Percentiles rank a stretch among this genome's conserved stretches.
These are phyloP conservation scores for Forsythia viridissima DNA, from an alignment of 257 asterid genomes.

Conservation along the genomic window DNA sequence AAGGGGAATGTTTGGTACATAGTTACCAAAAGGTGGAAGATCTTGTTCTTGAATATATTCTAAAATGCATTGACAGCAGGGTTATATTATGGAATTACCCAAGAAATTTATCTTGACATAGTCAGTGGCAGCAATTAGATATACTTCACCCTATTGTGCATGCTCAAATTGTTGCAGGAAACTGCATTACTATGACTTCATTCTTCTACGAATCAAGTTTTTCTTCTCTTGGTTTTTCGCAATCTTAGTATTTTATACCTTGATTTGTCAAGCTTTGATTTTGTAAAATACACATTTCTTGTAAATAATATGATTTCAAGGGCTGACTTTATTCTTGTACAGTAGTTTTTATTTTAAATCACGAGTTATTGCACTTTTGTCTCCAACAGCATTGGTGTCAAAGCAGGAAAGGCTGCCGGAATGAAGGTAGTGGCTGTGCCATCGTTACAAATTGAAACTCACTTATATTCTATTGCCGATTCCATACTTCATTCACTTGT, in stretches of 20 bases:
- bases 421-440: constrained; percentile 93
- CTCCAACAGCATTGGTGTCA: constrained; percentile 75
- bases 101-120: no score
- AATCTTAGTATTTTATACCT: not conserved
- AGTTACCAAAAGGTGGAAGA: not conserved
- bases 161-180: not conserved
- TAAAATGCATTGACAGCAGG: not conserved
- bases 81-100: no score
- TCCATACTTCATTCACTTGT: constrained; percentile 65
- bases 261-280: not conserved
- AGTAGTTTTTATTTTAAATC: not conserved
- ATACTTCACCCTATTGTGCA: not conserved
- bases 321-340: not conserved
- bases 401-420: constrained; percentile 88
- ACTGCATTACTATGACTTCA: not conserved
- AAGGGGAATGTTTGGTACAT: not conserved
- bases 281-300: not conserved
- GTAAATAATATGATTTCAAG: not conserved
- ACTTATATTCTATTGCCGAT: constrained; percentile 68
- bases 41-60: not conserved
- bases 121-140: not conserved
- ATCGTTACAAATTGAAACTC: constrained; percentile 56
- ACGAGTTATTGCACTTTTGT: not conserved
- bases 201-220: not conserved
- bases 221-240: not conserved